Conservation (phyloP, 352 stramenopile species). For the Pythium monospermum region DNA sequence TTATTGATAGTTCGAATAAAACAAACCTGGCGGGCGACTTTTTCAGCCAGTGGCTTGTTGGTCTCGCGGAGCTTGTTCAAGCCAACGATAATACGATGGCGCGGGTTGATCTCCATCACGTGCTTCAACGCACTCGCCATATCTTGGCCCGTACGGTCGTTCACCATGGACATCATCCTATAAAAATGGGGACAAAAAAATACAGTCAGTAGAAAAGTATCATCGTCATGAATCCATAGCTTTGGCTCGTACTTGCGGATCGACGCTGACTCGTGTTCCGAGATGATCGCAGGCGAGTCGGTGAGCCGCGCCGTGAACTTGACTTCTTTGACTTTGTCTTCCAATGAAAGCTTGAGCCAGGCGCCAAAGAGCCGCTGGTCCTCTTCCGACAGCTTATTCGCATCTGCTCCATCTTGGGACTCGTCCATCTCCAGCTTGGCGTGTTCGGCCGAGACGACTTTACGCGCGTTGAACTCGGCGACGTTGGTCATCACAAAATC, state of each 20-base stretch:
- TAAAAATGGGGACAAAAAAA: constrained; percentile 18
- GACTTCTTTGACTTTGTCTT: constrained; percentile 87
- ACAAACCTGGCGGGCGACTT: constrained; percentile 72
- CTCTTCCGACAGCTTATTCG: constrained; percentile 74
- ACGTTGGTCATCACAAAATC: constrained; percentile 99
- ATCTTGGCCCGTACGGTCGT: constrained; percentile 65
- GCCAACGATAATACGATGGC: constrained; percentile 95
- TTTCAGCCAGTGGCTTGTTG: constrained; percentile 82
- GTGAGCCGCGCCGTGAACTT: constrained; percentile 89
- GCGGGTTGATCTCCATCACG: constrained; percentile 98
- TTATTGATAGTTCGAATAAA: constrained; percentile 11
- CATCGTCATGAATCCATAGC: background rate
- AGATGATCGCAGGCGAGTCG: constrained; percentile 98
- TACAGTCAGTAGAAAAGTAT: no score
- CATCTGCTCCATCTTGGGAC: constrained; percentile 38
- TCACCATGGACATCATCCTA: constrained; percentile 98
- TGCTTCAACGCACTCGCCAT: constrained; percentile 82
- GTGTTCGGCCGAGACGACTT: constrained; percentile 95
- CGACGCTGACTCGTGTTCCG: constrained; percentile 96
- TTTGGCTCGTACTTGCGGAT: constrained; percentile 80
- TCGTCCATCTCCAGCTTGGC: constrained; percentile 91
- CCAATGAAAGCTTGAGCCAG: constrained; percentile 92
- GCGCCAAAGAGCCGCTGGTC: constrained; percentile 88
- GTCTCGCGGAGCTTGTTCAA: constrained; percentile 85
- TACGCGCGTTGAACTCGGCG: constrained; percentile 93